Percentiles rank a stretch among this genome's conserved stretches.
phyloP scores from a whole-genome alignment of 2,329 filamentous ascomycete genomes.

The Madurella fahalii region DNA sequence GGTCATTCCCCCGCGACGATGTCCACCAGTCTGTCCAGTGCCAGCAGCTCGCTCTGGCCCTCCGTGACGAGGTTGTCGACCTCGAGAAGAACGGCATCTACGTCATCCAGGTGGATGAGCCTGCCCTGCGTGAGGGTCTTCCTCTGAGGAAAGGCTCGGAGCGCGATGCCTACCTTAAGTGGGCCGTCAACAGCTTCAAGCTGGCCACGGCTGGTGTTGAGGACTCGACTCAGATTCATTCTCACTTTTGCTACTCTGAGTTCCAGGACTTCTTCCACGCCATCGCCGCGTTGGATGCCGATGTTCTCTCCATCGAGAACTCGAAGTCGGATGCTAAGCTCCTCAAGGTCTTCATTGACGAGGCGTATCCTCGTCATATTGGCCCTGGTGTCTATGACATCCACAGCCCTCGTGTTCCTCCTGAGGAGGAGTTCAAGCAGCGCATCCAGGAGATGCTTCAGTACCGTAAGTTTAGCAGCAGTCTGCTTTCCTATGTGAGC shows the following conservation, averaged over 20 bases:
- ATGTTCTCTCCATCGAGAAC: constrained; percentile 99
- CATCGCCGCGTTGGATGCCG: constrained; percentile 94
- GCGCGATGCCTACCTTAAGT: constrained; percentile 93
- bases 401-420: constrained; percentile 96
- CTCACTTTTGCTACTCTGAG: constrained; percentile 99
- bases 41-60: constrained; percentile 95
- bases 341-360: constrained; percentile 96
- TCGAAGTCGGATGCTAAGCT: constrained; percentile 99
- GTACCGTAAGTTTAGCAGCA: constrained; percentile 66
- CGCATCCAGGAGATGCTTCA: constrained; percentile 97
- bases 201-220: constrained; percentile 89
- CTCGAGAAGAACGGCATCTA: constrained; percentile 94
- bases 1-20: constrained; percentile 99
- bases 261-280: constrained; percentile 99
- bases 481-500: neutral
- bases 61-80: constrained; percentile 97
- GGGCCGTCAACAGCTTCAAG: constrained; percentile 98
- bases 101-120: constrained; percentile 99
- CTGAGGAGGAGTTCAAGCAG: constrained; percentile 97
- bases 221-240: constrained; percentile 98
- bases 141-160: constrained; percentile 90
- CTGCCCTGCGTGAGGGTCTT: constrained; percentile 97
- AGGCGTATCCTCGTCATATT: constrained; percentile 96
- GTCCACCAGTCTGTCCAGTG: constrained; percentile 99
- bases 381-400: constrained; percentile 99